These are phyloP conservation scores for Hypoxylon sp. DNA, from an alignment of 2,329 filamentous ascomycete genomes.

Conservation along the genomic window DNA sequence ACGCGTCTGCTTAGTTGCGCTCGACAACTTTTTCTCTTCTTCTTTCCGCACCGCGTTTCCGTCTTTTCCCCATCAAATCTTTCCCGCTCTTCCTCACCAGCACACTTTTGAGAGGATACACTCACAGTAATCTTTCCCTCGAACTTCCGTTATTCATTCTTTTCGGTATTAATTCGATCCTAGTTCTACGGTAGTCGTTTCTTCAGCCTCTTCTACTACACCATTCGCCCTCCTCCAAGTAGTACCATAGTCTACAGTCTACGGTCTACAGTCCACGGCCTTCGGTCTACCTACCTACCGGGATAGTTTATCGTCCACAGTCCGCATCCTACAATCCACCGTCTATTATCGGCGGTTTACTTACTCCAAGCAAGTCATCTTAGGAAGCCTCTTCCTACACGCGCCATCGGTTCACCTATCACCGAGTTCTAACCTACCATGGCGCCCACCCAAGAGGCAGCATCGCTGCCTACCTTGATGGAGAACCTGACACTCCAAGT, in stretches of 20 bases:
- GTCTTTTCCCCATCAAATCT: too few species aligned
- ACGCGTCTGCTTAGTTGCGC: too few species aligned
- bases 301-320: neutral
- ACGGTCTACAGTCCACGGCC: neutral
- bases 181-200: neutral
- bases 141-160: neutral
- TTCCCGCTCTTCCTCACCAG: too few species aligned
- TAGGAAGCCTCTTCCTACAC: neutral
- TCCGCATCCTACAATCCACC: neutral
- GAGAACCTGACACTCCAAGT: neutral
- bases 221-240: neutral
- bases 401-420: neutral
- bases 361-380: neutral
- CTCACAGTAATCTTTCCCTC: too few species aligned
- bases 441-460: neutral
- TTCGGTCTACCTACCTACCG: too few species aligned
- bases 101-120: too few species aligned
- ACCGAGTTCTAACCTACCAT: neutral
- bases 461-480: neutral
- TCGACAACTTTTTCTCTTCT: too few species aligned
- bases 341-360: neutral
- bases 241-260: neutral
- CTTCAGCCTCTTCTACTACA: neutral
- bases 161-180: neutral
- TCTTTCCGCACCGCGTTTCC: too few species aligned